A percentile compares a stretch with the other conserved stretches of the same genome.
phyloP scores from a whole-genome alignment of 352 stramenopile species.

The Phytopythium sindhum region DNA sequence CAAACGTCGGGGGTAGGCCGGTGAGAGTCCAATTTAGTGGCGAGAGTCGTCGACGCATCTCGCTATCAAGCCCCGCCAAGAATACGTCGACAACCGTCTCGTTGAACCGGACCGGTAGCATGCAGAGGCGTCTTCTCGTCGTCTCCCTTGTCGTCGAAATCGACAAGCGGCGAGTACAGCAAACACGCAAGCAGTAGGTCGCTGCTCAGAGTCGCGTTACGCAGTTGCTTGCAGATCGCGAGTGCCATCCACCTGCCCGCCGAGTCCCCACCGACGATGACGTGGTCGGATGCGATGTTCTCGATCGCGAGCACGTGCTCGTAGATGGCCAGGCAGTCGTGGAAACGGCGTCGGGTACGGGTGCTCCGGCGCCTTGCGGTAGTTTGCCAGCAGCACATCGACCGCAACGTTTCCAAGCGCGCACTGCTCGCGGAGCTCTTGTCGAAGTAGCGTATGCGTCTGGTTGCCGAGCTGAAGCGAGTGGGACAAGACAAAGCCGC shows the following conservation, averaged over 20 bases:
- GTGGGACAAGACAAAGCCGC: constrained; percentile 35
- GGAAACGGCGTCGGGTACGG: constrained; percentile 30
- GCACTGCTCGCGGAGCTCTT: constrained; percentile 17
- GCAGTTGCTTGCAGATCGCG: constrained; percentile 24
- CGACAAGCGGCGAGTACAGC: constrained; percentile 16
- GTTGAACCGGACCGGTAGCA: constrained; percentile 16
- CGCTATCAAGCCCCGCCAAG: not conserved
- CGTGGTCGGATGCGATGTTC: constrained; percentile 19
- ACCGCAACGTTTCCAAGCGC: constrained; percentile 17
- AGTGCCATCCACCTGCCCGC: constrained; percentile 35
- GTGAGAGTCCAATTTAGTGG: constrained; percentile 26
- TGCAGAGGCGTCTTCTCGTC: constrained; percentile 19
- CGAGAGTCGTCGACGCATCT: constrained; percentile 16
- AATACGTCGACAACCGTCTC: constrained; percentile 14
- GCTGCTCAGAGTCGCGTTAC: constrained; percentile 10
- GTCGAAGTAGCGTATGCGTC: constrained; percentile 13
- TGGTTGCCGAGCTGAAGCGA: constrained; percentile 21
- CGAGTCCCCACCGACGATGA: constrained; percentile 41
- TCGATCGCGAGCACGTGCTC: constrained; percentile 28
- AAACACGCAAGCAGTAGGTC: constrained; percentile 14
- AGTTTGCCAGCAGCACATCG: constrained; percentile 46
- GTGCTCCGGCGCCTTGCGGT: constrained; percentile 42
- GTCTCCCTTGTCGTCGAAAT: constrained; percentile 12
- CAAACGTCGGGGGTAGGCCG: constrained; percentile 24
- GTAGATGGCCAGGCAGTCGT: constrained; percentile 40